Percentiles rank a stretch among this genome's conserved stretches.
phyloP scores from a whole-genome alignment of 78 protist genomes.

The Reticulomyxa filosa region DNA sequence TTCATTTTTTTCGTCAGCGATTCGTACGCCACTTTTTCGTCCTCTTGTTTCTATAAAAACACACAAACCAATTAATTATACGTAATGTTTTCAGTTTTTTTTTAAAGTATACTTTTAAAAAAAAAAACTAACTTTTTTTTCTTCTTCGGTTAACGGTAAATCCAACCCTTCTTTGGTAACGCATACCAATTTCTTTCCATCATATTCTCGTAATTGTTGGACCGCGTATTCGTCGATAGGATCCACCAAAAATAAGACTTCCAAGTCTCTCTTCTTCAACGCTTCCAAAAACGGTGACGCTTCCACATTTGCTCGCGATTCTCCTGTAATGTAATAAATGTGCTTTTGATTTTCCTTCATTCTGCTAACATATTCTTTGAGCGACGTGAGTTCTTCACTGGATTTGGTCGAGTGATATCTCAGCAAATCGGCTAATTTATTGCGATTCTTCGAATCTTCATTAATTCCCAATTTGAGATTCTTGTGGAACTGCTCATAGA shows the following conservation, averaged over 20 bases:
- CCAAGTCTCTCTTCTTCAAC: slow-evolving; percentile 42
- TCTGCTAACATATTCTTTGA: slow-evolving; percentile 88
- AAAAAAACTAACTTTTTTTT: no score
- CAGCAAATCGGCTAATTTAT: slow-evolving; percentile 81
- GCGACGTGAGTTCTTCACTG: slow-evolving; percentile 53
- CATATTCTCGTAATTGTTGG: slow-evolving; percentile 92
- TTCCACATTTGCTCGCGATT: slow-evolving; percentile 56
- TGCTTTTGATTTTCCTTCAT: slow-evolving; percentile 95
- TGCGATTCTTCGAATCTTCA: slow-evolving; percentile 90
- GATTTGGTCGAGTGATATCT: slow-evolving; percentile 80
- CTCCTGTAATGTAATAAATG: slow-evolving; percentile 99
- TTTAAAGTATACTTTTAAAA: no score
- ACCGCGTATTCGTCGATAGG: slow-evolving; percentile 99
- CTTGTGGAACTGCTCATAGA: slow-evolving; percentile 90
- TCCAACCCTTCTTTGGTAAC: slow-evolving; percentile 95
- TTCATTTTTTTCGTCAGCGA: slow-evolving; percentile 80
- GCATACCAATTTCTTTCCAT: slow-evolving; percentile 88
- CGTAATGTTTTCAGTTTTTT: no score
- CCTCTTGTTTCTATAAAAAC: slow-evolving; percentile 50
- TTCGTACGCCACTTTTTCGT: slow-evolving; percentile 29
- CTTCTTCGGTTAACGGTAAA: slow-evolving; percentile 76
- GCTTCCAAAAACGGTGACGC: slow-evolving; percentile 60
- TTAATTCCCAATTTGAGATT: slow-evolving; percentile 97
- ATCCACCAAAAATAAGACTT: slow-evolving; percentile 86
- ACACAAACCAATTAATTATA: no score